phyloP scores from a whole-genome alignment of 2,329 filamentous ascomycete species.

The Pseudogymnoascus pannorum region DNA sequence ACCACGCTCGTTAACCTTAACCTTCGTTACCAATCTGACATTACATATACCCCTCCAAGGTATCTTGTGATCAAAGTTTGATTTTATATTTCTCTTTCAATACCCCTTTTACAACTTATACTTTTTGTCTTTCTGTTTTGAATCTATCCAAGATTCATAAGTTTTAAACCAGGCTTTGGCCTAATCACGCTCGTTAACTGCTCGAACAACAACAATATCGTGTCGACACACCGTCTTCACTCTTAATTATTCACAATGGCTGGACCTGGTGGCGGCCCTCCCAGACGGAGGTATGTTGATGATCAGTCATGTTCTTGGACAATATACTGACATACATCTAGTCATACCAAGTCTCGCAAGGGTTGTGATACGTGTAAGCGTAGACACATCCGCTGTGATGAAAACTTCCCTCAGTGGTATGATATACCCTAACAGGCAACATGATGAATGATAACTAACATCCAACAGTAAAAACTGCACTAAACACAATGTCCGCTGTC shows the following conservation, averaged over 20 bases:
- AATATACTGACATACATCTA: constrained; percentile 33
- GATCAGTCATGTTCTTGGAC: neutral
- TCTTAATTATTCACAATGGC: constrained; percentile 57
- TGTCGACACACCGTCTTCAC: constrained; percentile 14
- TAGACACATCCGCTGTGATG: constrained; percentile 94
- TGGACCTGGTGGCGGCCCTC: constrained; percentile 89
- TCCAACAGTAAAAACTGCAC: constrained; percentile 81
- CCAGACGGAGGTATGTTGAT: constrained; percentile 53
- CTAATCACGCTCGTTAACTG: constrained; percentile 22
- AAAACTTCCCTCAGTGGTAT: constrained; percentile 96
- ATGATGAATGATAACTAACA: constrained; percentile 20
- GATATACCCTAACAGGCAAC: constrained; percentile 23
- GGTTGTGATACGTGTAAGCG: constrained; percentile 98
- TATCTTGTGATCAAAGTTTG: neutral
- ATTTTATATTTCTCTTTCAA: constrained; percentile 1
- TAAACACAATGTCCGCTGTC: constrained; percentile 96
- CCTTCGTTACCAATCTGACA: constrained; percentile 3
- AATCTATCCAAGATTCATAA: neutral
- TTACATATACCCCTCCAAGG: neutral
- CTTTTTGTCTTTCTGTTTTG: constrained; percentile 4
- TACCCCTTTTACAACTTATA: neutral
- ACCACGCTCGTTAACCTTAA: constrained; percentile 8
- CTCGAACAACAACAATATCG: constrained; percentile 32
- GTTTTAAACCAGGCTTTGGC: constrained; percentile 10
- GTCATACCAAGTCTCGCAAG: constrained; percentile 98